Evolutionary conservation across 2,329 filamentous ascomycete genomes (phyloP).

Genomic region (Trichoderma semiorbis): DNA sequence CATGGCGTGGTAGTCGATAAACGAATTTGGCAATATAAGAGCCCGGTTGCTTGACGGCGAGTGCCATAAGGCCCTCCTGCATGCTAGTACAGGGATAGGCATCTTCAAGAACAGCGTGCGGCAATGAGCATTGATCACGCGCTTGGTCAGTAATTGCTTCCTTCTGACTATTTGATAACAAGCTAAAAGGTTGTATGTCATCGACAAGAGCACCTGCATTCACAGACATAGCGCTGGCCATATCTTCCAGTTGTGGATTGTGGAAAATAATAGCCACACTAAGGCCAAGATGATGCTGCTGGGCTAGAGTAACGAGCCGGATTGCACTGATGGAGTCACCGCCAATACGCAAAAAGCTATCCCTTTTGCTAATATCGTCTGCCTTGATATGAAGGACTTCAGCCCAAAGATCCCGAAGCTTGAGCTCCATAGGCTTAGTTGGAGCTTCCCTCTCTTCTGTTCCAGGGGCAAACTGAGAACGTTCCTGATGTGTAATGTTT

Average conservation of each 20-base stretch:
- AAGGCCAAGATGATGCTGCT: neutral
- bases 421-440: constrained; percentile 4
- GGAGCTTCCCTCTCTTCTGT: neutral
- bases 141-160: neutral
- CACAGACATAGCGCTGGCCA: neutral
- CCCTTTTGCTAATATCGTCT: constrained; percentile 5
- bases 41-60: constrained; percentile 29
- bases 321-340: constrained; percentile 19
- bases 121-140: neutral
- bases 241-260: neutral
- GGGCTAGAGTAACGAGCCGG: neutral
- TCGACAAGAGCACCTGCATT: neutral
- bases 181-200: neutral
- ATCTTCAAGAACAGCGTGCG: constrained; percentile 15
- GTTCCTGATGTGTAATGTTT: neutral
- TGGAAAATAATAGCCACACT: neutral
- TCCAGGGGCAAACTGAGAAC: neutral
- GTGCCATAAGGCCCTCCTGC: constrained; percentile 25
- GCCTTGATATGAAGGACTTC: neutral
- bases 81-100: constrained; percentile 22
- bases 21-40: constrained; percentile 33
- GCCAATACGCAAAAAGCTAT: constrained; percentile 16
- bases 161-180: neutral
- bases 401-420: constrained; percentile 11
- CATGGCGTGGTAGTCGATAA: constrained; percentile 19